Percentiles rank a stretch among this genome's conserved stretches.
These are phyloP conservation scores for Cystofilobasidium capitatum DNA, from an alignment of 768 basidiomycete species.

Conservation along the genomic window DNA sequence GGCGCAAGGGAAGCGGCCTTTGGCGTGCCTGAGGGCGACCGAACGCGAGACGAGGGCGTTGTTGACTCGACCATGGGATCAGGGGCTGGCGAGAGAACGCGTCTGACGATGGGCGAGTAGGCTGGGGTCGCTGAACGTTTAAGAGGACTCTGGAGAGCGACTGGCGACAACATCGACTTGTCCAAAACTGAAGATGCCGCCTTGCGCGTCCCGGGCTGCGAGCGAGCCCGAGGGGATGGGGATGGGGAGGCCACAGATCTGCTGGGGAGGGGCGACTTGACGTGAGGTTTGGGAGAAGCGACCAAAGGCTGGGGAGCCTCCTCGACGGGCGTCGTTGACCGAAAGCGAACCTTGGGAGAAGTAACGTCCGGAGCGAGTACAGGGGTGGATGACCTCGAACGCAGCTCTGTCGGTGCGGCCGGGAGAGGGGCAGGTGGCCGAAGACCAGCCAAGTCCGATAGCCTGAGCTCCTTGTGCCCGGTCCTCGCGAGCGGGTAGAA, in stretches of 20 bases:
- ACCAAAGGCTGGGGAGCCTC: neutral
- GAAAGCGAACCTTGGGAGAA: neutral
- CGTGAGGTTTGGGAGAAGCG: neutral
- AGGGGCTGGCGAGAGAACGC: too few species aligned
- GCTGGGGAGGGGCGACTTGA: neutral
- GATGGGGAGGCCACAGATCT: neutral
- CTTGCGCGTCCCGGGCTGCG: neutral
- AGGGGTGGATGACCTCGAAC: neutral
- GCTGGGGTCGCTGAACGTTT: too few species aligned
- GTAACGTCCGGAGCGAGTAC: neutral
- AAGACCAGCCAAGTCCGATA: neutral
- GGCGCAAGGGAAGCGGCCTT: too few species aligned
- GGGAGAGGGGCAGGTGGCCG: neutral
- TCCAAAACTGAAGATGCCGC: too few species aligned
- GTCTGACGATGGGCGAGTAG: too few species aligned
- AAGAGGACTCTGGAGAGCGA: too few species aligned
- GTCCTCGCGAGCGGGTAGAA: neutral
- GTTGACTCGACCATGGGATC: too few species aligned
- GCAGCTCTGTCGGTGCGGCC: neutral
- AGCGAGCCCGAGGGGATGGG: neutral
- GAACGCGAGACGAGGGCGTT: too few species aligned
- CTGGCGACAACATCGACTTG: too few species aligned
- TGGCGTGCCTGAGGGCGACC: neutral
- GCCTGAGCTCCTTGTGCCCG: neutral
- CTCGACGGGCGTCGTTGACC: neutral